Evolutionary conservation across 139 green algal genomes (phyloP).

Genomic region (Microglena sp.): DNA sequence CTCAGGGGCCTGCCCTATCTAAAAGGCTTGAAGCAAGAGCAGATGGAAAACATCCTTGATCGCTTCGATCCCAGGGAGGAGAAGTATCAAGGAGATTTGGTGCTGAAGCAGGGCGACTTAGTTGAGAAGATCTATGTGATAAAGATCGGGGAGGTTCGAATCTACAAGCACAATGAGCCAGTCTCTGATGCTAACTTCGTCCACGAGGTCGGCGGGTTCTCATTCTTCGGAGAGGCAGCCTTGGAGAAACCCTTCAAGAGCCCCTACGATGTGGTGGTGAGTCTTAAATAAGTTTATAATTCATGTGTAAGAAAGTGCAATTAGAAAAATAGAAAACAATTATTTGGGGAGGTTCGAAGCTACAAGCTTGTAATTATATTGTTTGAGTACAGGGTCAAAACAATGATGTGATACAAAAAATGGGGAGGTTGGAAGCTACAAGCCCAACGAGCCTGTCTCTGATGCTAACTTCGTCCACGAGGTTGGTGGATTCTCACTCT

Average conservation of each 20-base stretch:
- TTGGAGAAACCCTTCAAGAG: conserved; percentile 21
- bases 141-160: conserved; percentile 49
- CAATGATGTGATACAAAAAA: too few relatives aligned
- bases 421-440: too few relatives aligned
- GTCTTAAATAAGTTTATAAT: too few relatives aligned
- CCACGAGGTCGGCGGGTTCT: conserved; percentile 71
- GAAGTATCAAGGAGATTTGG: conserved; percentile 25
- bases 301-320: too few relatives aligned
- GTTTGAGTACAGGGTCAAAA: too few relatives aligned
- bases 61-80: conserved; percentile 53
- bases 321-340: too few relatives aligned
- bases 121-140: conserved; percentile 55
- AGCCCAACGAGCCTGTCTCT: too few relatives aligned
- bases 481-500: conserved; percentile 82
- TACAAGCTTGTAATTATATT: too few relatives aligned
- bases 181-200: conserved; percentile 31
- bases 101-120: conserved; percentile 41
- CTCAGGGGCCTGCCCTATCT: conserved; percentile 19
- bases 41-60: conserved; percentile 57
- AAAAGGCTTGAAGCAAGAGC: conserved; percentile 43
- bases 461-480: conserved; percentile 39
- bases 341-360: too few relatives aligned
- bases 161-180: conserved; percentile 13
- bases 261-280: not conserved
- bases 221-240: conserved; percentile 57